These are phyloP conservation scores for Xerocomus nothofagi DNA, from an alignment of 1,284 basidiomycete genomes.

Conservation along the genomic window DNA sequence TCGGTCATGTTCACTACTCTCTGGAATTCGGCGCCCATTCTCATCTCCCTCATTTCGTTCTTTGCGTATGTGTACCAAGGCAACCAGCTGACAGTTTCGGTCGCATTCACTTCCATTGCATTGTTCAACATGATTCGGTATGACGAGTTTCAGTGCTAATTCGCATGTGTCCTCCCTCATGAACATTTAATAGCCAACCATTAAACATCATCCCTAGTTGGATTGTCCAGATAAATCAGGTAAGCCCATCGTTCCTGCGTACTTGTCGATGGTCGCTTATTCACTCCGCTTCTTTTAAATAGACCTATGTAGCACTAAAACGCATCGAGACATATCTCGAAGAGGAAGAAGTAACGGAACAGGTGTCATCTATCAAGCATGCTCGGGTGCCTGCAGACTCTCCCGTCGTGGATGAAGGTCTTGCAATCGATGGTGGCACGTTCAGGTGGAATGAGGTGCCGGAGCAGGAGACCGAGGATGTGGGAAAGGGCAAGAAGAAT, in stretches of 20 bases:
- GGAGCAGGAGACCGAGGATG: constrained; percentile 10
- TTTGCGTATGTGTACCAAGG: constrained; percentile 60
- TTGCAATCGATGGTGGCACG: constrained; percentile 56
- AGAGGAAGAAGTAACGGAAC: constrained; percentile 79
- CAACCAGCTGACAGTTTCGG: constrained; percentile 62
- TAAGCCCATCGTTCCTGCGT: not conserved
- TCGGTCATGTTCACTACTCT: constrained; percentile 61
- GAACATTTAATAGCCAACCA: constrained; percentile 45
- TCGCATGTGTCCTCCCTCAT: not conserved
- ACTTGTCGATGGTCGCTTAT: not conserved
- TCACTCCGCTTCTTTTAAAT: not conserved
- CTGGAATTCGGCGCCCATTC: constrained; percentile 66
- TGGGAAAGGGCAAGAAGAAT: constrained; percentile 15
- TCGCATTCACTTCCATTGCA: constrained; percentile 76
- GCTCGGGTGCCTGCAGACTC: constrained; percentile 22
- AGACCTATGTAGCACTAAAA: constrained; percentile 75
- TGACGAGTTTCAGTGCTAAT: not conserved
- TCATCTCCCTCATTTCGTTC: constrained; percentile 72
- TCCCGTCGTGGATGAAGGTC: constrained; percentile 35
- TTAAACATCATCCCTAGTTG: constrained; percentile 70
- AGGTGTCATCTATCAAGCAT: constrained; percentile 65
- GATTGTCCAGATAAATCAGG: constrained; percentile 47
- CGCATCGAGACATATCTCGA: constrained; percentile 80
- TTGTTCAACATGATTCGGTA: constrained; percentile 72
- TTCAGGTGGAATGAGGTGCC: constrained; percentile 62